These are phyloP conservation scores for Colletotrichum eleusines DNA, from an alignment of 2,329 filamentous ascomycete species.

Conservation along the genomic window DNA sequence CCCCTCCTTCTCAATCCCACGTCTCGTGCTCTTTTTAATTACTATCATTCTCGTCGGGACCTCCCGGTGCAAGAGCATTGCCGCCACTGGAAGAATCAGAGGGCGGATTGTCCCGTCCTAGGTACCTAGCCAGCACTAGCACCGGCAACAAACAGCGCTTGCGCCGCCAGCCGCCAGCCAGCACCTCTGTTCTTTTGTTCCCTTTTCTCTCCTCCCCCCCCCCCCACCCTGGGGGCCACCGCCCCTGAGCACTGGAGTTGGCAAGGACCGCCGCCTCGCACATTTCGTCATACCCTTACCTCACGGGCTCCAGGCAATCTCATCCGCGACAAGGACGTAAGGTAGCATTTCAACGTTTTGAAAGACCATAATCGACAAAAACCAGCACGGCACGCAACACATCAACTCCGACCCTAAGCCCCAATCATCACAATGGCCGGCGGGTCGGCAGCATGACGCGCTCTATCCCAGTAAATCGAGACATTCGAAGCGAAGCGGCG, in stretches of 20 bases:
- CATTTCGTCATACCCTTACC: constrained; percentile 32
- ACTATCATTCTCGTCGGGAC: neutral
- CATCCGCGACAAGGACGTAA: neutral
- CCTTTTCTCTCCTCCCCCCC: neutral
- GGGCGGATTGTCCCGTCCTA: neutral
- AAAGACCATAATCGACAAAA: constrained; percentile 1
- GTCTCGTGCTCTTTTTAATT: neutral
- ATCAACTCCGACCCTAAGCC: neutral
- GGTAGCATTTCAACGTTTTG: constrained; percentile 1
- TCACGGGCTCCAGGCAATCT: neutral
- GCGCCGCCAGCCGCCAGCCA: neutral
- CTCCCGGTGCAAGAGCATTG: constrained; percentile 3
- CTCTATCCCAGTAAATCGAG: constrained; percentile 24
- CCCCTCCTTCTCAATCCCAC: neutral
- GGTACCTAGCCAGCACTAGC: constrained; percentile 7
- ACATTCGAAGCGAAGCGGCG: constrained; percentile 35
- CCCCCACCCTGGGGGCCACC: neutral
- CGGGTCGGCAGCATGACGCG: constrained; percentile 39
- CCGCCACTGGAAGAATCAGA: constrained; percentile 17
- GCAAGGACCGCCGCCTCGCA: constrained; percentile 5
- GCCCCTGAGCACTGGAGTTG: constrained; percentile 5
- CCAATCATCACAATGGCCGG: constrained; percentile 30
- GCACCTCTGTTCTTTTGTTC: neutral
- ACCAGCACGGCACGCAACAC: neutral
- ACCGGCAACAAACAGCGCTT: neutral